Evolutionary conservation across 2,329 filamentous ascomycete species (phyloP), one percentile per base, ranked within the genome.

Genomic region (Cadophora gregata): DNA sequence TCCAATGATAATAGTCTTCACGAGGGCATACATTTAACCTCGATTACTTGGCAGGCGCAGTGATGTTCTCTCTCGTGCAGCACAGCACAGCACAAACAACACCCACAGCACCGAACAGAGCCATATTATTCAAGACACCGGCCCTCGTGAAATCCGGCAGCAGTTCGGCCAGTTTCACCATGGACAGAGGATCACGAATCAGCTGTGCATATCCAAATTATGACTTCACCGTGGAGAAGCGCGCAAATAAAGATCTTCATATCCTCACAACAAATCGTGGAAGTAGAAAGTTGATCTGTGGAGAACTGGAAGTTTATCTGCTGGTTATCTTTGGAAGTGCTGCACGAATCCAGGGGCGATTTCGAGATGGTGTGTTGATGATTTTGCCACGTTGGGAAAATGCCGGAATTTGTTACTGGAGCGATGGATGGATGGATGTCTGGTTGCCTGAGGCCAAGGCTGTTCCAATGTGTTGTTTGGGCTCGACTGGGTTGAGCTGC

Each of bases 211-310:
- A 50, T 8, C 8, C 5, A 4, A 14, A 3, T 6, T 6, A 56
- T 56, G 51, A 56, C 51, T 36, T 56, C 51, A 56, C 36, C 51
- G 51, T 33, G 51, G 51, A 56, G 51, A 21, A 29, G 9, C 6
- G 8, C 6, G 50, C 51, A 56, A 29, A 56, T 56, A 36, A n/a
- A 36, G 51, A 56, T 56, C 51, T 36, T 56, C 51, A n/a, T 33
- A 36, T 21, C 3, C 21, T 56, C 51, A 36, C 5, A 16, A 33
- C 2, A 21, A 24, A 4, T 53, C 51, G n/a, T 56, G 29, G n/a
- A 29, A 16, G 29, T 4, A 19, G 16, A 3, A n/a, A 24, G 29
- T 33, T 33, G n/a, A 51, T 51, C 48, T 19, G 51, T 56, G 51
- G 51, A 36, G 51, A 56, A 36, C 31, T 6, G 21, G n/a, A 8